phyloP scores from a whole-genome alignment of 768 basidiomycete genomes.

The Serpula lacrymans region DNA sequence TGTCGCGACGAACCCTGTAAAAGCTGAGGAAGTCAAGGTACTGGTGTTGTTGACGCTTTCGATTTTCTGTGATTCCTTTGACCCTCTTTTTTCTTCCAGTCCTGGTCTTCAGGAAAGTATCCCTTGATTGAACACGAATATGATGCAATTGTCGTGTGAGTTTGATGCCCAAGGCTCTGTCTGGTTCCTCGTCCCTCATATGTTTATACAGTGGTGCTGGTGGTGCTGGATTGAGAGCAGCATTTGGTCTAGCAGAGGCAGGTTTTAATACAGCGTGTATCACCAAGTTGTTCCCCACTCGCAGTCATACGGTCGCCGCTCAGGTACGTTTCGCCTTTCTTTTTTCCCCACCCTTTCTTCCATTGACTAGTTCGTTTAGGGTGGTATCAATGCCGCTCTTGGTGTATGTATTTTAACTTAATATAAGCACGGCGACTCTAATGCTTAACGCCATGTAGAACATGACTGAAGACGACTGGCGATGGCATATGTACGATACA shows the following conservation, averaged over 20 bases:
- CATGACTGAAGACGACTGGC: conserved; percentile 99
- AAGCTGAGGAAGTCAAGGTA: conserved; percentile 82
- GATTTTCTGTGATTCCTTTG: conserved; percentile 6
- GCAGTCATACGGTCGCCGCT: conserved; percentile 98
- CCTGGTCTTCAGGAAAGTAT: conserved; percentile 85
- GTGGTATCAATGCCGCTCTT: conserved; percentile 97
- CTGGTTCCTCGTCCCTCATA: conserved; percentile 11
- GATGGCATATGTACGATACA: conserved; percentile 99
- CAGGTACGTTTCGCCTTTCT: conserved; percentile 51
- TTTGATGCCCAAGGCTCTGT: conserved; percentile 12
- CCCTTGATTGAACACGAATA: conserved; percentile 98
- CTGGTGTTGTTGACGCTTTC: conserved; percentile 10
- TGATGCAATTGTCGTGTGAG: conserved; percentile 97
- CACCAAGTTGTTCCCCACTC: conserved; percentile 97
- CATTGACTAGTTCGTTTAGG: conserved; percentile 49
- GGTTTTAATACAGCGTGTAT: conserved; percentile 99
- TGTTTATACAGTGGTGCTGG: conserved; percentile 77
- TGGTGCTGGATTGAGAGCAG: conserved; percentile 96
- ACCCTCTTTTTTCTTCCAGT: conserved; percentile 34
- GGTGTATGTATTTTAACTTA: conserved; percentile 61
- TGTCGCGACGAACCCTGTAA: conserved; percentile 69
- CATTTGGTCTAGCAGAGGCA: conserved; percentile 96
- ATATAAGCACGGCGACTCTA: no score
- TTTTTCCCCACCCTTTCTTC: no score
- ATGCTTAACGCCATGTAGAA: conserved; percentile 52